A percentile compares a stretch with the other conserved stretches of the same genome.
Conservation (phyloP, 2,329 filamentous ascomycete genomes). For the Trichoderma oligosporum region DNA sequence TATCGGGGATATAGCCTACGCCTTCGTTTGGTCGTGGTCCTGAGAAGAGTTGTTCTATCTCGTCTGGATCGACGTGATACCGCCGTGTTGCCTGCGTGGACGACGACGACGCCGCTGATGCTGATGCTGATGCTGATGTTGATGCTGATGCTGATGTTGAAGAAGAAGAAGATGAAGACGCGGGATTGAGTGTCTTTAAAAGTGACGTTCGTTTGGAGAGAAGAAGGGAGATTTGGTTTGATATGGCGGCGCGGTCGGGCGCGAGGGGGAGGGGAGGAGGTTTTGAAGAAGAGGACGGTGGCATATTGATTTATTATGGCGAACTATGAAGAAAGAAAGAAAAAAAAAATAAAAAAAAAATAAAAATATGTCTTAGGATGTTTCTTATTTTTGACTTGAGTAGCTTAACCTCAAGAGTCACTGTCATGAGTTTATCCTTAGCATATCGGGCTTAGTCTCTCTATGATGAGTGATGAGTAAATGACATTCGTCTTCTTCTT, state of each 20-base stretch:
- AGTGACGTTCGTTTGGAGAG: slow-evolving; percentile 35
- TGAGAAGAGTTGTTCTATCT: slow-evolving; percentile 29
- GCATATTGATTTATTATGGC: too few relatives aligned
- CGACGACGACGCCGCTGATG: too few relatives aligned
- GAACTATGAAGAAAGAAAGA: not conserved
- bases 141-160: slow-evolving; percentile 4
- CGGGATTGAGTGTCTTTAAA: slow-evolving; percentile 31
- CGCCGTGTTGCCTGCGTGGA: slow-evolving; percentile 1
- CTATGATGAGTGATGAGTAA: too few relatives aligned
- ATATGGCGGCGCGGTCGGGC: slow-evolving; percentile 36
- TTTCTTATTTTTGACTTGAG: too few relatives aligned
- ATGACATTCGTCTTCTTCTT: too few relatives aligned
- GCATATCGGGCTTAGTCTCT: too few relatives aligned
- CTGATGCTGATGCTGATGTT: too few relatives aligned
- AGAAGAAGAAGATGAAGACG: slow-evolving; percentile 21
- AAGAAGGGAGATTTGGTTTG: slow-evolving; percentile 43
- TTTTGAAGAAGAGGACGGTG: slow-evolving; percentile 7
- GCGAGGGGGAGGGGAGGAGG: slow-evolving; percentile 34
- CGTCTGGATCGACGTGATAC: slow-evolving; percentile 20
- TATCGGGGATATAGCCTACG: slow-evolving; percentile 38
- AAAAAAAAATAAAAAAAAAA: too few relatives aligned
- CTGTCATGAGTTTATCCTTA: too few relatives aligned
- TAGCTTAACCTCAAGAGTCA: too few relatives aligned
- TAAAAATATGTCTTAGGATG: too few relatives aligned
- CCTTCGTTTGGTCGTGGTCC: slow-evolving; percentile 36